Percentiles rank a stretch among this genome's conserved stretches.
phyloP scores from a whole-genome alignment of 2,329 filamentous ascomycete genomes.

The Botrytis pseudocinerea region DNA sequence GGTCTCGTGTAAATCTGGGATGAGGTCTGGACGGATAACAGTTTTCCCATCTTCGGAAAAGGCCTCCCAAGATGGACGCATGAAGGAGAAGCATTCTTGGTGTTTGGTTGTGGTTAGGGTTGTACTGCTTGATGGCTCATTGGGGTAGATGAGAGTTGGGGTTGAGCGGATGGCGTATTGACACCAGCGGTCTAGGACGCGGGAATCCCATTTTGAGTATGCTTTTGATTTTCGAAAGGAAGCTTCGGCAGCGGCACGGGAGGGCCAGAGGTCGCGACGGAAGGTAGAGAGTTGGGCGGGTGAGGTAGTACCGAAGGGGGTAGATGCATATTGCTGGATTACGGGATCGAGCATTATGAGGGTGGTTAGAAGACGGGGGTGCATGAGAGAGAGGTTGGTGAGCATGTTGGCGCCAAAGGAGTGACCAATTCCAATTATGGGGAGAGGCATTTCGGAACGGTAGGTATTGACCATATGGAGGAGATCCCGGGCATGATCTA shows the following conservation, averaged over 20 bases:
- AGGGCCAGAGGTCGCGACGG: slow-evolving; percentile 82
- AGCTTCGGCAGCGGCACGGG: slow-evolving; percentile 64
- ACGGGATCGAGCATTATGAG: slow-evolving; percentile 85
- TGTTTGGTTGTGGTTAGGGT: slow-evolving; percentile 82
- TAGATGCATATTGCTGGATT: slow-evolving; percentile 55
- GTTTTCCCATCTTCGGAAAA: slow-evolving; percentile 39
- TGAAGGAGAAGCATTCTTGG: slow-evolving; percentile 81
- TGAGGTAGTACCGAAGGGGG: slow-evolving; percentile 41
- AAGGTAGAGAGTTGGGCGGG: slow-evolving; percentile 63
- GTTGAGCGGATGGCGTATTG: slow-evolving; percentile 72
- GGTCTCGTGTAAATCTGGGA: neutral
- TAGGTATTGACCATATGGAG: slow-evolving; percentile 82
- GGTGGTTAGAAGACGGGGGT: slow-evolving; percentile 76
- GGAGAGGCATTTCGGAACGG: slow-evolving; percentile 72
- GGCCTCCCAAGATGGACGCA: slow-evolving; percentile 58
- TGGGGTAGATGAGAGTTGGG: slow-evolving; percentile 62
- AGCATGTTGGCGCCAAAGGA: slow-evolving; percentile 82
- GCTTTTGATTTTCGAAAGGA: slow-evolving; percentile 70
- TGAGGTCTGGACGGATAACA: slow-evolving; percentile 37
- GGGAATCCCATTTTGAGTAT: slow-evolving; percentile 78
- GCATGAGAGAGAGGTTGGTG: slow-evolving; percentile 68
- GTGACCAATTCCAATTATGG: slow-evolving; percentile 81
- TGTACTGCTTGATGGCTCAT: slow-evolving; percentile 49
- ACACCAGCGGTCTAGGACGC: slow-evolving; percentile 75
- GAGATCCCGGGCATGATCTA: slow-evolving; percentile 80